Conservation (phyloP, 441 rosid genomes). For the Sinapis alba region DNA sequence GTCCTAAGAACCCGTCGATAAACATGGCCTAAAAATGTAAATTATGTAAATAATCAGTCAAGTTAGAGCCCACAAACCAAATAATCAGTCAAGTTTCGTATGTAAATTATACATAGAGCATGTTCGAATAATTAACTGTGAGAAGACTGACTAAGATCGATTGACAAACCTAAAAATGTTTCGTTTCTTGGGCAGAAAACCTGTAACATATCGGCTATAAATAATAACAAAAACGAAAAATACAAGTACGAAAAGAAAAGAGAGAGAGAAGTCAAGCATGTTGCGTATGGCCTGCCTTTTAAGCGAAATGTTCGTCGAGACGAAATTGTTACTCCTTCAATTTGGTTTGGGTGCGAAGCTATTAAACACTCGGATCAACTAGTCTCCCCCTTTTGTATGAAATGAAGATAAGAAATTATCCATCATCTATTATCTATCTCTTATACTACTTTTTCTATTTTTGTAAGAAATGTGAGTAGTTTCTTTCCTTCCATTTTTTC, state of each 20-base stretch:
- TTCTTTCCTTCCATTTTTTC: slow-evolving; percentile 13
- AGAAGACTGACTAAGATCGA: neutral
- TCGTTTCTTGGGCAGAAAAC: neutral
- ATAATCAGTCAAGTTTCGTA: neutral
- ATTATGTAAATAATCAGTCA: no score
- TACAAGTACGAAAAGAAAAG: neutral
- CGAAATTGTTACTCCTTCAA: no score
- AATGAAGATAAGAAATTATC: neutral
- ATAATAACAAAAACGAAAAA: neutral
- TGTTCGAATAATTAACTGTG: neutral
- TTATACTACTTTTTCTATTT: neutral
- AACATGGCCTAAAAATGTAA: no score
- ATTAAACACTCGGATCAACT: neutral
- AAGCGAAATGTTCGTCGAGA: slow-evolving; percentile 14
- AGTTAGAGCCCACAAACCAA: neutral
- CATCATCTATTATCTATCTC: neutral
- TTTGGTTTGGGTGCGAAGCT: neutral
- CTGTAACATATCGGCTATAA: neutral
- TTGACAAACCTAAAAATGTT: neutral
- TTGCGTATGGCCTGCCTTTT: neutral
- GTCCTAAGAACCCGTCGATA: no score
- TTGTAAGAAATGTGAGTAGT: slow-evolving; percentile 12
- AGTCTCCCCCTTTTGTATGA: neutral
- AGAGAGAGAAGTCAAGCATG: no score
- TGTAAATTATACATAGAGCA: neutral